Conservation (phyloP, 139 green algal species). For the Prasinococcaceae sp. region DNA sequence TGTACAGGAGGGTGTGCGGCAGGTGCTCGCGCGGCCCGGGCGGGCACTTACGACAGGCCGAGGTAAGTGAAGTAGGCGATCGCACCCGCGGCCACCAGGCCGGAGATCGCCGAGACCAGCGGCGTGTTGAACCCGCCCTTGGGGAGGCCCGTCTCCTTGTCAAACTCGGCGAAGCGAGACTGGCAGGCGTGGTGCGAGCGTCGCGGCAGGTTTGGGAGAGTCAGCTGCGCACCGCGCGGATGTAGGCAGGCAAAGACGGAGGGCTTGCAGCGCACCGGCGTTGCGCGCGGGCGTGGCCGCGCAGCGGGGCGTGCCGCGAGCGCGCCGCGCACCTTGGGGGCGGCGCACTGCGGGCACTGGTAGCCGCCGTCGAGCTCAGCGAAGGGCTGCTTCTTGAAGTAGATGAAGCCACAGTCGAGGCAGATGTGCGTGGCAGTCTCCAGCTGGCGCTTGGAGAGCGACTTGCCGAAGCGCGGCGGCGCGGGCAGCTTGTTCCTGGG, state of each 20-base stretch:
- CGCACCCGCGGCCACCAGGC: no score
- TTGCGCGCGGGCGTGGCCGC: no score
- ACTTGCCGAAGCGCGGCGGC: neutral
- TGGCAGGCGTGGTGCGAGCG: neutral
- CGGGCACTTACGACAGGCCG: no score
- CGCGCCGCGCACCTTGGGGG: no score
- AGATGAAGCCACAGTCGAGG: slow-evolving; percentile 83
- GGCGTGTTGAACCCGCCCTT: slow-evolving; percentile 3
- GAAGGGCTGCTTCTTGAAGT: slow-evolving; percentile 49
- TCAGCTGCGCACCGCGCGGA: no score
- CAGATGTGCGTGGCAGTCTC: slow-evolving; percentile 89
- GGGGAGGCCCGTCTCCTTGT: slow-evolving; percentile 55
- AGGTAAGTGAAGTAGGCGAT: no score
- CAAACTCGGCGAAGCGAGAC: slow-evolving; percentile 73
- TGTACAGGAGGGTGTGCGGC: no score
- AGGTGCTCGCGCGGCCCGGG: no score
- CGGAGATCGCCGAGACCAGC: no score
- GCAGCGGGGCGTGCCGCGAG: no score
- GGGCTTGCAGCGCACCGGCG: slow-evolving; percentile 3
- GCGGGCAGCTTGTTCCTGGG: neutral
- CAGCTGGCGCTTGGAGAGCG: slow-evolving; percentile 33
- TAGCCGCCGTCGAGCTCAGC: slow-evolving; percentile 36
- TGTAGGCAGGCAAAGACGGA: no score
- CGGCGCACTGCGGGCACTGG: slow-evolving; percentile 77
- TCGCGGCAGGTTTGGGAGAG: no score